Evolutionary conservation across 345 rosid genomes (phyloP).

Genomic region (Euphorbia peplus): DNA sequence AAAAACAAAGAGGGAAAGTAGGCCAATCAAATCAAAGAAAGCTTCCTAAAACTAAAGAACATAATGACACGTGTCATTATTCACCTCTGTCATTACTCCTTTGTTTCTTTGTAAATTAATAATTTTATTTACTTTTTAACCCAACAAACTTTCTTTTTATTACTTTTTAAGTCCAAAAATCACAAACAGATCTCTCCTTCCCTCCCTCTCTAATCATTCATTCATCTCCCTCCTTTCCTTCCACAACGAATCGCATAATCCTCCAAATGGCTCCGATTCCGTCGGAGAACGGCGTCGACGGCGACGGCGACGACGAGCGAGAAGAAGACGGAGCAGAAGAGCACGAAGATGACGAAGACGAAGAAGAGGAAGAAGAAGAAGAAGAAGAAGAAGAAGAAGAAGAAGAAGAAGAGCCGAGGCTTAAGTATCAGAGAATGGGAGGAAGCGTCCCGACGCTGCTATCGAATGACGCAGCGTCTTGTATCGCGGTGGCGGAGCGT

Average conservation of each 20-base stretch:
- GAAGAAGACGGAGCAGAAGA: conserved; percentile 66
- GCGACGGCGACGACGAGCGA: conserved; percentile 83
- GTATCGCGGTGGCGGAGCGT: conserved; percentile 87
- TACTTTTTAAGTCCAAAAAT: neutral
- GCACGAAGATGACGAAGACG: conserved; percentile 19
- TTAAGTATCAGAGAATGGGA: conserved; percentile 97
- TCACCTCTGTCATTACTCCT: conserved; percentile 8
- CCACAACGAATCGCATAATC: conserved; percentile 1
- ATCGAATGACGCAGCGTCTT: conserved; percentile 88
- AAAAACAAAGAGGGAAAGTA: neutral
- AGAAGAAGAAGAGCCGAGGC: conserved; percentile 85
- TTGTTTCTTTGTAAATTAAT: conserved; percentile 38
- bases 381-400: conserved; percentile 58
- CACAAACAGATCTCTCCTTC: conserved; percentile 16
- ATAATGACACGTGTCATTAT: neutral
- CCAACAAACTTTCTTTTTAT: neutral
- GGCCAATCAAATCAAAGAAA: conserved; percentile 18
- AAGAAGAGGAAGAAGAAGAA: conserved; percentile 13
- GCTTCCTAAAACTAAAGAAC: neutral
- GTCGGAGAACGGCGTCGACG: conserved; percentile 89
- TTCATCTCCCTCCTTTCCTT: neutral
- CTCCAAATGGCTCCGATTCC: conserved; percentile 70
- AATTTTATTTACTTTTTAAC: neutral
- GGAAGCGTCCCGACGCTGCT: conserved; percentile 83
- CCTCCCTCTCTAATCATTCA: neutral